These are phyloP conservation scores for Neurospora sp. DNA, from an alignment of 2,329 filamentous ascomycete genomes.

Conservation along the genomic window DNA sequence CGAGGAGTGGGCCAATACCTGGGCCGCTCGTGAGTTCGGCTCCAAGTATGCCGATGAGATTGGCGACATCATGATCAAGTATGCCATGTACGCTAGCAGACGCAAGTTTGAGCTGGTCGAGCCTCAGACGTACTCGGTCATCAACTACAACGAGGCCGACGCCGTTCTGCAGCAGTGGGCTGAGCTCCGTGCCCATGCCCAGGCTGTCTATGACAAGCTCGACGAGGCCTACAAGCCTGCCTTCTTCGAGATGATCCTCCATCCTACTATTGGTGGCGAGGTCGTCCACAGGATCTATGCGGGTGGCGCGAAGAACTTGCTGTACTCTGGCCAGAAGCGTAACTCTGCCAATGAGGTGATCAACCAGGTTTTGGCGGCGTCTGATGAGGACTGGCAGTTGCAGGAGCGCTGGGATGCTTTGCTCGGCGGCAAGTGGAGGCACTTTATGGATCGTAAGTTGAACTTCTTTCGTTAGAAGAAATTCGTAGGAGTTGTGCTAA, in stretches of 20 bases:
- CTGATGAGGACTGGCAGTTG: constrained; percentile 47
- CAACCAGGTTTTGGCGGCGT: constrained; percentile 39
- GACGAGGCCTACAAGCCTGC: constrained; percentile 40
- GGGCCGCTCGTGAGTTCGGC: constrained; percentile 47
- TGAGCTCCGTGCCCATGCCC: constrained; percentile 40
- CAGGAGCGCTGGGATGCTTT: constrained; percentile 48
- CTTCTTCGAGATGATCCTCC: constrained; percentile 54
- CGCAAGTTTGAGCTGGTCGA: constrained; percentile 56
- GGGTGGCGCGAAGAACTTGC: constrained; percentile 38
- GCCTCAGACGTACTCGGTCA: constrained; percentile 45
- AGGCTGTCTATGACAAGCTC: constrained; percentile 45
- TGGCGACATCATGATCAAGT: constrained; percentile 42
- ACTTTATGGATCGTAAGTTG: constrained; percentile 46
- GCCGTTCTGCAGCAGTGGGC: constrained; percentile 46
- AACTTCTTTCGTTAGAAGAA: not conserved
- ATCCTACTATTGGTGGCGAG: constrained; percentile 48
- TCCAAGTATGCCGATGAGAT: constrained; percentile 35
- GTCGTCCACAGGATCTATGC: constrained; percentile 46
- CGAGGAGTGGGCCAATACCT: constrained; percentile 41
- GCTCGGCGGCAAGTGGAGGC: constrained; percentile 52
- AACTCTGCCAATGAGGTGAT: constrained; percentile 47
- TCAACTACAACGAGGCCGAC: constrained; percentile 58
- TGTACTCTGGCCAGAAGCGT: constrained; percentile 43
- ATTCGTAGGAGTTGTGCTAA: not conserved
- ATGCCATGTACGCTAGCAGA: constrained; percentile 44